Base-by-base conservation (phyloP, 2,329 filamentous ascomycete species). In the Apiospora malaysiana region DNA sequence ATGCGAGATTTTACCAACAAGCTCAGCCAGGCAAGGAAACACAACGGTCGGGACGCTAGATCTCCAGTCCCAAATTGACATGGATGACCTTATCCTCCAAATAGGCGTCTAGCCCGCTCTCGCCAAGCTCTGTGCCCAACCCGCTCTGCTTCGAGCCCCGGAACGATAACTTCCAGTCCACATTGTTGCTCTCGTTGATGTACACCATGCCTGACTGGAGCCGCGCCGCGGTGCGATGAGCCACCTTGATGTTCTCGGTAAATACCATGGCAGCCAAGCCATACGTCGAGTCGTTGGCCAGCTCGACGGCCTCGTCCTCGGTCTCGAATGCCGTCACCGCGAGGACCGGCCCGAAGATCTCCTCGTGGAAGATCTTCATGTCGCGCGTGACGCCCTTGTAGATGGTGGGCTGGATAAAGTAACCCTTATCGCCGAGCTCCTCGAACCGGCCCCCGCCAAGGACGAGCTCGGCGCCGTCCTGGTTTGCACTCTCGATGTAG, bases 341-440 rank as follows among this genome's bases (percentile, higher is more conserved):
- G 85, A 91, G 93, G 74, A 97, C 94, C 71, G 94, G 94, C 74
- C 94, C 94, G 81, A 97, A 97, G 81, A 97, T 96, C 85, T 97
- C 94, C 85, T 97, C 93, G 82, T 94, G 89, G 85, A 94, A 91
- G 79, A 97, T 96, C 89, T 93, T 95, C 93, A 96, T 96, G 82
- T 95, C 89, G 75, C 90, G 84, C 68, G 85, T 89, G 76, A 96
- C 94, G 79, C 94, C 91, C 82, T 89, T 91, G 88, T 97, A 97
- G 85, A 97, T 94, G 79, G 94, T 97, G 47, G 94, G 94, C 87
- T 95, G 86, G 83, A 97, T 95, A 86, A 95, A 97, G 89, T 93
- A 97, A 73, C 93, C 93, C 87, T 94, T 91, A 79, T 86, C 80
- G 72, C 93, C 93, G 82, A 91, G 91, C 76, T 92, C 91, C 76